phyloP scores from a whole-genome alignment of 306 rosid species.

The Argentina anserina region DNA sequence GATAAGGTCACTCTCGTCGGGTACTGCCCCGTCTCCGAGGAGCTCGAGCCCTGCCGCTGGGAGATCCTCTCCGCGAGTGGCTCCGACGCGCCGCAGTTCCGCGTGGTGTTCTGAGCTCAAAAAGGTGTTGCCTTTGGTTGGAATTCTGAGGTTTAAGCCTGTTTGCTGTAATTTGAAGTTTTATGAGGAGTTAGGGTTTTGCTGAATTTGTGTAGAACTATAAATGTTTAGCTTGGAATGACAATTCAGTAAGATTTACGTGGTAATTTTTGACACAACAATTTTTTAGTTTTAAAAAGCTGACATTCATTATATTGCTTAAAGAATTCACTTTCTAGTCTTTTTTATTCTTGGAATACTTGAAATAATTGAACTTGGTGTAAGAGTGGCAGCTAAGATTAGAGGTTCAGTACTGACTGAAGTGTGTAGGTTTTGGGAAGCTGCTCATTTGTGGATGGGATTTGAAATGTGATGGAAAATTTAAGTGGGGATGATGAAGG shows the following conservation, averaged over 20 bases:
- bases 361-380: neutral
- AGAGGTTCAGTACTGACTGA: neutral
- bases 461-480: neutral
- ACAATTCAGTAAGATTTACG: neutral
- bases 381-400: neutral
- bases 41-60: slow-evolving; percentile 98
- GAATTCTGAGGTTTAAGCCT: neutral
- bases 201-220: neutral
- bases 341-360: neutral
- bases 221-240: neutral
- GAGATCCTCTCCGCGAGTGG: slow-evolving; percentile 72
- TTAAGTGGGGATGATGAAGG: neutral
- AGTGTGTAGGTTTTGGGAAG: neutral
- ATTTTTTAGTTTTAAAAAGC: neutral
- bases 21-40: slow-evolving; percentile 90
- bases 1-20: slow-evolving; percentile 91
- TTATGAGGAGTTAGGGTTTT: neutral
- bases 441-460: neutral
- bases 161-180: neutral
- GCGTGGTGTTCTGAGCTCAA: slow-evolving; percentile 55
- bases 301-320: neutral
- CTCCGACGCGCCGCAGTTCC: slow-evolving; percentile 87
- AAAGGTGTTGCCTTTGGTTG: neutral
- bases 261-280: neutral
- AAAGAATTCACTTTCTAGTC: neutral